phyloP scores from a whole-genome alignment of 2,329 filamentous ascomycete genomes.

The Aspergillus sp. region DNA sequence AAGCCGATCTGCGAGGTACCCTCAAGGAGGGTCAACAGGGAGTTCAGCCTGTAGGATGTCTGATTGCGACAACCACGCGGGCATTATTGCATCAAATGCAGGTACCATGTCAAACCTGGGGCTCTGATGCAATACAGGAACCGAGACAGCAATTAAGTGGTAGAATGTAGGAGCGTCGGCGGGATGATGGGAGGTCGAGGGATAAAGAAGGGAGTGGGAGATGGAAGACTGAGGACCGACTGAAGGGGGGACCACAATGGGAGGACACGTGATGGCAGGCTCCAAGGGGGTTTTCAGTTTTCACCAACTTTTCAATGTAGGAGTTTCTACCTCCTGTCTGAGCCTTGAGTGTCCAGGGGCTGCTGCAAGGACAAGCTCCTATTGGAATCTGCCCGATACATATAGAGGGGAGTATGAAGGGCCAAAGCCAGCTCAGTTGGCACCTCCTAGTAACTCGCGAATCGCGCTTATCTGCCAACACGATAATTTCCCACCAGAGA shows the following conservation, averaged over 20 bases:
- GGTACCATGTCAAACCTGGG: neutral
- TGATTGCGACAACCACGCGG: conserved; percentile 4
- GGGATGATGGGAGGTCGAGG: conserved; percentile 1
- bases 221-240: neutral
- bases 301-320: too few relatives aligned
- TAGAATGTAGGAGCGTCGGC: conserved; percentile 9
- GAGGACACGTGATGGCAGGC: neutral
- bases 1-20: neutral
- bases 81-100: conserved; percentile 5
- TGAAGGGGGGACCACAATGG: neutral
- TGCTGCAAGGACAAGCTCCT: neutral
- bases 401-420: conserved; percentile 56
- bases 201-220: neutral
- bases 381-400: neutral
- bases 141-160: neutral
- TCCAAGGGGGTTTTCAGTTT: neutral
- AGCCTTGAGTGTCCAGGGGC: neutral
- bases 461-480: neutral
- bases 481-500: neutral
- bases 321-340: neutral
- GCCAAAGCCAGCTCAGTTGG: neutral
- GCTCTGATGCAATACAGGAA: neutral
- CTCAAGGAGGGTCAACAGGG: neutral
- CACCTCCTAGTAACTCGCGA: neutral
- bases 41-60: neutral